A percentile compares a stretch with the other conserved stretches of the same genome.
phyloP scores from a whole-genome alignment of 768 basidiomycete genomes.

The Tricholoma flavovirens region DNA sequence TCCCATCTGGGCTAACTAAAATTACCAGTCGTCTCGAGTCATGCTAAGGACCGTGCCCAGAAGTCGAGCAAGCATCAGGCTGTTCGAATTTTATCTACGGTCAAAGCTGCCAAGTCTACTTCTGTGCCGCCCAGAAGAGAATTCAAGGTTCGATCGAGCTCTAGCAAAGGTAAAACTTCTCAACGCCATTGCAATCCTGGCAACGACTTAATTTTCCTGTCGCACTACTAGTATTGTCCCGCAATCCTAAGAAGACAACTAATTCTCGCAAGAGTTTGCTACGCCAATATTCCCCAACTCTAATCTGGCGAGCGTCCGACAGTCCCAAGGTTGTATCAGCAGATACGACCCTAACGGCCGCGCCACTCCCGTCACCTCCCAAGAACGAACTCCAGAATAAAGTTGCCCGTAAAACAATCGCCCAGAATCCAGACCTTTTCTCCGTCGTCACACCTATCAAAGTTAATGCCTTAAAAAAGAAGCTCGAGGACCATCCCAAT shows the following conservation, averaged over 20 bases:
- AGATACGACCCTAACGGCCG: neutral
- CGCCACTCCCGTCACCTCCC: conserved; percentile 16
- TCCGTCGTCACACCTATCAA: neutral
- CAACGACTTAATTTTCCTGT: neutral
- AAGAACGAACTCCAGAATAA: conserved; percentile 14
- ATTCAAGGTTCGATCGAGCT: neutral
- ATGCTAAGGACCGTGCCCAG: neutral
- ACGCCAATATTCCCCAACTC: neutral
- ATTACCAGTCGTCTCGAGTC: neutral
- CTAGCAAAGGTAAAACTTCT: neutral
- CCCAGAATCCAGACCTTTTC: neutral
- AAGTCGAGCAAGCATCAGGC: neutral
- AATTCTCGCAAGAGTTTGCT: neutral
- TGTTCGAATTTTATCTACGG: neutral
- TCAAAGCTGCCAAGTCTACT: neutral
- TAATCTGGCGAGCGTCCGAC: neutral
- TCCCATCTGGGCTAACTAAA: neutral
- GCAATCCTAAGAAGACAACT: neutral
- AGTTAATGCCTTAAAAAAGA: neutral
- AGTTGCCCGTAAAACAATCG: conserved; percentile 14
- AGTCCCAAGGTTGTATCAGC: neutral
- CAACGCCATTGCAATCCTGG: neutral
- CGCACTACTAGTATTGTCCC: neutral
- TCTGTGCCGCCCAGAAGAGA: neutral
- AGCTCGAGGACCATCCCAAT: neutral